Percentiles rank a stretch among this genome's conserved stretches.
These are phyloP conservation scores for Hypoxylon fuscum DNA, from an alignment of 495 filamentous ascomycete genomes.

Conservation along the genomic window DNA sequence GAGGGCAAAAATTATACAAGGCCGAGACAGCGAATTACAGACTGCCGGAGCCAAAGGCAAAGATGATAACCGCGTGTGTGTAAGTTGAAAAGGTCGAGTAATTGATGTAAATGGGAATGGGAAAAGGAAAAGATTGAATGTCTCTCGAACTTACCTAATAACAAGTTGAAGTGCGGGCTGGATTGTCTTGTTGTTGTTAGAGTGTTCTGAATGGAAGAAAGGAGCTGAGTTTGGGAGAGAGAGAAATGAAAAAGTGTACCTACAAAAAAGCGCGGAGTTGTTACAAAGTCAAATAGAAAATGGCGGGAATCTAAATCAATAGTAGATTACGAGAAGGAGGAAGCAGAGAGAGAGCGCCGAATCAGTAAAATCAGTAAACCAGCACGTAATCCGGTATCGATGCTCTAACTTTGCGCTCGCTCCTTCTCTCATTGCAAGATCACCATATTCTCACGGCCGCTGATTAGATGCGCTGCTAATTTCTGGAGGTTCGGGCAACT, in stretches of 20 bases:
- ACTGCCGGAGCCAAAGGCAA: constrained; percentile 5
- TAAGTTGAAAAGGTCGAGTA: neutral
- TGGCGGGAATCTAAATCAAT: no score
- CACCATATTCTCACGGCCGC: no score
- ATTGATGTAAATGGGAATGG: neutral
- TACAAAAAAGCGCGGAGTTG: no score
- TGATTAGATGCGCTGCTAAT: constrained; percentile 22
- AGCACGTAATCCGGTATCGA: no score
- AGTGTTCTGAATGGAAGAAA: neutral
- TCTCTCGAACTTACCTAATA: neutral
- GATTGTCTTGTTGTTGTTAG: neutral
- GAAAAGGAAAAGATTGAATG: neutral
- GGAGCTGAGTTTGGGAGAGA: neutral
- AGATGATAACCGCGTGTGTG: neutral
- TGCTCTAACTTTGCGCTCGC: no score
- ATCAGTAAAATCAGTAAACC: no score
- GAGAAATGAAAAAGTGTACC: no score
- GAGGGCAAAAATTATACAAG: constrained; percentile 19
- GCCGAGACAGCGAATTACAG: neutral
- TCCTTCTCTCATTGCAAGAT: no score
- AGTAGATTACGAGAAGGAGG: no score
- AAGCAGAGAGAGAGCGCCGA: no score
- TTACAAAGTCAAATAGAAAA: no score
- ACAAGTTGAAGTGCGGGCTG: no score
- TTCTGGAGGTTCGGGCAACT: constrained; percentile 31